A percentile compares a stretch with the other conserved stretches of the same genome.
These are phyloP conservation scores for Micractinium sp. DNA, from an alignment of 139 green algal genomes.

Conservation along the genomic window DNA sequence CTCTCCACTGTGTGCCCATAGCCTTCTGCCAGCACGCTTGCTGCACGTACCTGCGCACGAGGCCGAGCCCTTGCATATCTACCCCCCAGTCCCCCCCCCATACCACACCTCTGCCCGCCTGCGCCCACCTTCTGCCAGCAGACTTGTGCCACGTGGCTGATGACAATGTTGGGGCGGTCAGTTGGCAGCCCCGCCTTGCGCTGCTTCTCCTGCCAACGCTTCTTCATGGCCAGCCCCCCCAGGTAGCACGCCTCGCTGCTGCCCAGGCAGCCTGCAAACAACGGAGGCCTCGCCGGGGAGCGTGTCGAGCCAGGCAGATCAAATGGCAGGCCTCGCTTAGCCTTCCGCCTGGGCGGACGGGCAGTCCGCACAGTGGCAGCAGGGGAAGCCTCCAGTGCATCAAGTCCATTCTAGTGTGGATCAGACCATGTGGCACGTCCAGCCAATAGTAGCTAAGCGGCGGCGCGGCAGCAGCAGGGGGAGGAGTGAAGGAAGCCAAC, in stretches of 20 bases:
- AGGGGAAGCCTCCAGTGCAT: too few relatives aligned
- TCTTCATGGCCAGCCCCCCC: slow-evolving; percentile 65
- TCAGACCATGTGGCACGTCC: too few relatives aligned
- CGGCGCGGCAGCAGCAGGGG: too few relatives aligned
- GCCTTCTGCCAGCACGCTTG: background rate
- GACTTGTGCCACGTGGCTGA: slow-evolving; percentile 57
- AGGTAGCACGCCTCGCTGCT: slow-evolving; percentile 69
- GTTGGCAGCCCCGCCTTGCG: slow-evolving; percentile 43
- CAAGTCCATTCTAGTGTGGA: too few relatives aligned
- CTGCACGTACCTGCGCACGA: background rate
- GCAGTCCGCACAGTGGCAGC: too few relatives aligned
- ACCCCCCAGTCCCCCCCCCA: too few relatives aligned
- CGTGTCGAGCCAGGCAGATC: background rate
- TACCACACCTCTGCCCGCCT: background rate
- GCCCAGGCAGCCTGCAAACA: slow-evolving; percentile 48
- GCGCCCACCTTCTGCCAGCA: slow-evolving; percentile 28
- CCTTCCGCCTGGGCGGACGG: background rate
- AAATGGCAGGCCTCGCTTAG: too few relatives aligned
- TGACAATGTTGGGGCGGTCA: slow-evolving; percentile 69
- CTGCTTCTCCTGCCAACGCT: slow-evolving; percentile 52
- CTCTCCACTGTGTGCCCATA: too few relatives aligned
- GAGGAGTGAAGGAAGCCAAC: too few relatives aligned
- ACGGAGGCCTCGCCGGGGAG: background rate
- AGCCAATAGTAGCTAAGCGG: too few relatives aligned
- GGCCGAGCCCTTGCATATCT: background rate